These are phyloP conservation scores for Circinella umbellata DNA, from an alignment of 371 early-diverging fungal genomes.

Conservation along the genomic window DNA sequence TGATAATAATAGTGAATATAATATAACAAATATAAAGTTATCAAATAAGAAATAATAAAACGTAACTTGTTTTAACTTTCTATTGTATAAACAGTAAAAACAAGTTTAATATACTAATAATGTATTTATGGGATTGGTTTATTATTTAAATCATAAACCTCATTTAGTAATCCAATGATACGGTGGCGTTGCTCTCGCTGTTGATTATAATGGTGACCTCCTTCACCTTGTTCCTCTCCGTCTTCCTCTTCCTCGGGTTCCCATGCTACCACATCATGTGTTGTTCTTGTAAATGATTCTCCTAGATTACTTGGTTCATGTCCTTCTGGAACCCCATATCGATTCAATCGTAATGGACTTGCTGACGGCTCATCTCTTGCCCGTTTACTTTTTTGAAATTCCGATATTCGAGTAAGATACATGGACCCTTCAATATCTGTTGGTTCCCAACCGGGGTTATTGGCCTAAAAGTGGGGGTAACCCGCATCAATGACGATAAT, in stretches of 20 bases:
- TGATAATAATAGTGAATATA: too few species aligned
- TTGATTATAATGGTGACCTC: conserved; percentile 26
- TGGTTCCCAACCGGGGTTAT: conserved; percentile 88
- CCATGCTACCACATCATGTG: conserved; percentile 21
- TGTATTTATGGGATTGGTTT: conserved; percentile 19
- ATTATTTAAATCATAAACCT: conserved; percentile 67
- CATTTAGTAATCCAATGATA: conserved; percentile 61
- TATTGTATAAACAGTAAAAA: too few species aligned
- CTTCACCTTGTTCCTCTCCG: conserved; percentile 32
- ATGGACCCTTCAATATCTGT: conserved; percentile 69
- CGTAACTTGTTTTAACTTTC: too few species aligned
- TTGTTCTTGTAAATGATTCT: conserved; percentile 38
- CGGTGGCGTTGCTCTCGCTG: conserved; percentile 30
- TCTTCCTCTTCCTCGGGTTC: conserved; percentile 26
- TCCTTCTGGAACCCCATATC: conserved; percentile 41
- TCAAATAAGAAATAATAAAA: too few species aligned
- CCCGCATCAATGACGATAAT: too few species aligned
- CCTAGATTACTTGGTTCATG: conserved; percentile 37
- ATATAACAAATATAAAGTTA: too few species aligned
- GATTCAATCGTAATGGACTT: conserved; percentile 22
- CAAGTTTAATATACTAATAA: too few species aligned
- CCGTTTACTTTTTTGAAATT: conserved; percentile 30
- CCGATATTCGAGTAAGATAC: conserved; percentile 62
- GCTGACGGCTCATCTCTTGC: conserved; percentile 6
- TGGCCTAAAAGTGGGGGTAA: conserved; percentile 47